Evolutionary conservation across 2,329 filamentous ascomycete genomes (phyloP), one percentile per base, ranked within the genome.

Genomic region (Colletotrichum costaricense): DNA sequence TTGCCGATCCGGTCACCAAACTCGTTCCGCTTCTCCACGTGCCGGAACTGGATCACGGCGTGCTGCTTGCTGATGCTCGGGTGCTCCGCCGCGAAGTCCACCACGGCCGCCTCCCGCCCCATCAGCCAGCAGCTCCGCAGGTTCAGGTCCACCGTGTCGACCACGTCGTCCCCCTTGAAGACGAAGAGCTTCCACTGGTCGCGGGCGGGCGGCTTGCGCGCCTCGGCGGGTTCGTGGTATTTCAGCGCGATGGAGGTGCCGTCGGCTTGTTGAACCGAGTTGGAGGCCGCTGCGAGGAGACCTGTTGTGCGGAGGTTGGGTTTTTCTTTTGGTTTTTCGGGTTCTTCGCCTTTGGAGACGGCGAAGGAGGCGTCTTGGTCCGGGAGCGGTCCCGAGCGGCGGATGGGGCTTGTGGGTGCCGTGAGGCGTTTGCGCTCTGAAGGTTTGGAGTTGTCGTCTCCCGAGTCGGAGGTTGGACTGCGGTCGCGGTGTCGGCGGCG

Each of bases 31-130:
- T 93, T 95, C 79, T 95, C 93, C 24, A 93, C 90, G 80, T 95
- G 92, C 49, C 97, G 91, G 79, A 99, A 99, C 81, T 99, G 97
- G 56, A 99, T 89, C 9, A 95, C 97, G 1, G 96, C 96, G 82
- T 99, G 97, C 83, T 99, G 97, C 82, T 97, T 97, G 81, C 95
- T 97, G 79, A 95, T 92, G 82, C 95, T 98, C 1, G 95, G 95
- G 80, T 99, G 96, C 79, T 97, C 95, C 8, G 97, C 90, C 2
- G 91, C 86, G 70, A 98, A 86, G 80, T 99, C 97, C 2, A 94
- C 95, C 4, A 99, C 93, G 5, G 92, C 86, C 66, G 89, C 82
- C 78, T 98, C 95, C 59, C 95, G 89, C 0, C 97, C 97, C 9
- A 98, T 86, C 28, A 99, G 86, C 97, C 97, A 99, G 84, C 95